Base-by-base conservation (phyloP, 2,329 filamentous ascomycete genomes). In the Helicocarpus griseus region DNA sequence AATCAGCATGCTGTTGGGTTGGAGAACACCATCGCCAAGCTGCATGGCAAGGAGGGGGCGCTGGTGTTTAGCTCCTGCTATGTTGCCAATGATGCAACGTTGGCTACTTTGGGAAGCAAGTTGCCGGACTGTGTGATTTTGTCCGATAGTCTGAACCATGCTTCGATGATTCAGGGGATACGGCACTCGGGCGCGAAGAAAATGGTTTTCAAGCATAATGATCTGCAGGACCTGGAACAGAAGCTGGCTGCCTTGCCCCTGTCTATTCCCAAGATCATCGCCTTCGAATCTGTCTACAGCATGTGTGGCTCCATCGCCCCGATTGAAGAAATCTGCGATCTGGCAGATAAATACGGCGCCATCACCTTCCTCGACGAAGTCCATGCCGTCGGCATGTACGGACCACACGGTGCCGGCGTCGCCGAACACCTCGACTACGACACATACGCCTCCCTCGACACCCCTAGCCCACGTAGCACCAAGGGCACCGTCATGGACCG, bases 81-180 rank as follows among this genome's bases (percentile, higher is more conserved):
- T 64, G 93, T 98, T 49, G 93, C 93, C 57, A 98, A 98, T 66
- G 93, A 98, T 72, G 90, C 93, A 14, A 97, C 93, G 1, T 79
- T 98, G 54, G 91, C 93, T 3, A 98, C 93, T 0, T 77, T 98
- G n/a, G 93, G 93, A 46, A 95, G 89, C 72, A 96, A 95, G 71
- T 77, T 98, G 69, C 91, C 93, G 28, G 86, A 95, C 64, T 98
- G 93, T 65, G 93, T 98, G 41, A 95, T 97, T 63, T 76, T 98
- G n/a, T 96, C 90, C 5, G 93, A 98, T 73, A 95, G 87, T 69
- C 74, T 96, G 67, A 98, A 98, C 69, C 93, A 98, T 68, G 93
- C 93, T 11, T 97, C 91, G 5, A 98, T 98, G 93, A 98, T 98
- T 56, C 93, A 97, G 72, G 93, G 93, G 43, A 98, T 98, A 63